Conservation (phyloP, 768 basidiomycete species). For the Erythrobasidium yunnanense region DNA sequence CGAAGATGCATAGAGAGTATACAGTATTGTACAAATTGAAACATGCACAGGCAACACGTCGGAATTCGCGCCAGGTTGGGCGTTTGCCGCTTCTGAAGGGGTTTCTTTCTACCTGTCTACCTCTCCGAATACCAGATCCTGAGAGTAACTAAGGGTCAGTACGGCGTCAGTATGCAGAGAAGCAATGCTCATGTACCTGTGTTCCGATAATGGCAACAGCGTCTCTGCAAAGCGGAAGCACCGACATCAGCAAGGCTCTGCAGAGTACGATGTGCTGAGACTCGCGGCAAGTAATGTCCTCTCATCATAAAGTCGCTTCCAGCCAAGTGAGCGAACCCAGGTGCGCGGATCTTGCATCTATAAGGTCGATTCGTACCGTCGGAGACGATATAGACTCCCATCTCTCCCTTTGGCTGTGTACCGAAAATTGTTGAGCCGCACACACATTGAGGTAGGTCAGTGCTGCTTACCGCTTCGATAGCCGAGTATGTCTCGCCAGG, state of each 20-base stretch:
- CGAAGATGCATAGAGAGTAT: too few species aligned
- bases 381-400: slow-evolving; percentile 96
- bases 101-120: slow-evolving; percentile 43
- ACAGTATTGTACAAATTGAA: too few species aligned
- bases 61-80: too few species aligned
- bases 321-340: slow-evolving; percentile 68
- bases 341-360: slow-evolving; percentile 91
- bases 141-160: slow-evolving; percentile 14
- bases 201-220: slow-evolving; percentile 96
- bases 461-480: slow-evolving; percentile 93
- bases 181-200: slow-evolving; percentile 53
- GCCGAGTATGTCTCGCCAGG: slow-evolving; percentile 68
- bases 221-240: slow-evolving; percentile 46
- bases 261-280: slow-evolving; percentile 42
- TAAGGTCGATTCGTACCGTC: slow-evolving; percentile 95
- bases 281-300: slow-evolving; percentile 35
- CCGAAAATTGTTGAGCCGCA: too few species aligned
- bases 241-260: slow-evolving; percentile 48
- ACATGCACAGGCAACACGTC: too few species aligned
- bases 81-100: neutral
- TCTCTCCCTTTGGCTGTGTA: slow-evolving; percentile 96
- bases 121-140: slow-evolving; percentile 83
- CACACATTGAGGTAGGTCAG: too few species aligned
- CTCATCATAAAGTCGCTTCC: slow-evolving; percentile 94
- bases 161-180: slow-evolving; percentile 12